Evolutionary conservation across 192 early-diverging fungal genomes (phyloP).

Genomic region (Umbelopsis sp.): DNA sequence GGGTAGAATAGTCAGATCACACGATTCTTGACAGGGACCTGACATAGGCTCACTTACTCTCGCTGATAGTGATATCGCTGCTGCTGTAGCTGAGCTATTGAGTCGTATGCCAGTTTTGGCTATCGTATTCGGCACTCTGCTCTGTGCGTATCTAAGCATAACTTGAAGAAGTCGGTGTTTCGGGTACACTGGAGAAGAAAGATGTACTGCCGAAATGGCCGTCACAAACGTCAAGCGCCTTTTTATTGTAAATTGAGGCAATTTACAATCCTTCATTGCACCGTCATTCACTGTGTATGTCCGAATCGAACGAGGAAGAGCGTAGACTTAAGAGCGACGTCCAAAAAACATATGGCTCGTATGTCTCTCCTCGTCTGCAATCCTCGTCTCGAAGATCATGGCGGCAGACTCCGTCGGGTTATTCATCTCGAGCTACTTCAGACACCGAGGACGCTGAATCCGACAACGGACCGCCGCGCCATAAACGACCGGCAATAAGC

Average conservation of each 20-base stretch:
- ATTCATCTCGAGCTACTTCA: conserved; percentile 16
- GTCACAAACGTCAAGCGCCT: conserved; percentile 10
- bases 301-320: conserved; percentile 2
- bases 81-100: not conserved
- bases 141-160: not conserved
- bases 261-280: not conserved
- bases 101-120: not conserved
- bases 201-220: not conserved
- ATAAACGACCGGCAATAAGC: not conserved
- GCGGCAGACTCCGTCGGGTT: not conserved
- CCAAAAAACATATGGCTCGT: not conserved
- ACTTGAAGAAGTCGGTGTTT: not conserved
- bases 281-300: not conserved
- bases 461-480: not conserved
- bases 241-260: not conserved
- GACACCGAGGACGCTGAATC: conserved; percentile 1
- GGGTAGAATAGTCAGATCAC: not conserved
- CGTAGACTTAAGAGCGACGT: not conserved
- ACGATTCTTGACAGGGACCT: too few species aligned
- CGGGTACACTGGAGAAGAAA: not conserved
- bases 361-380: not conserved
- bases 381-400: not conserved
- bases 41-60: not conserved
- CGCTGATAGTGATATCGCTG: not conserved
- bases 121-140: not conserved